These are phyloP conservation scores for Exophiala lecanii-corni DNA, from an alignment of 2,329 filamentous ascomycete species.

Conservation along the genomic window DNA sequence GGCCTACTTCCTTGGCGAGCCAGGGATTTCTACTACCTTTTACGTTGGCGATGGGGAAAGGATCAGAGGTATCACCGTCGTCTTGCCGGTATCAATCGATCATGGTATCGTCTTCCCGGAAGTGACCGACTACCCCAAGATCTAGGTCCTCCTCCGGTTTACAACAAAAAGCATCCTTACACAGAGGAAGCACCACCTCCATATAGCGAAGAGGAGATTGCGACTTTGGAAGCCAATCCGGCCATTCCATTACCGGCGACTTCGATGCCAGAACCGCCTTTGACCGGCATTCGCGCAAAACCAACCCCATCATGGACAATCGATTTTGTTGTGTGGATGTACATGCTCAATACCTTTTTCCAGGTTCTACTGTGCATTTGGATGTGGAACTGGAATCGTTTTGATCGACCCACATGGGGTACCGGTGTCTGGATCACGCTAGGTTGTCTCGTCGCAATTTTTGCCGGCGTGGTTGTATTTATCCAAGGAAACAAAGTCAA, in stretches of 20 bases:
- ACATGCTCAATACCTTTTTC: slow-evolving; percentile 72
- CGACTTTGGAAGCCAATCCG: slow-evolving; percentile 45
- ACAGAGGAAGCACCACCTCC: slow-evolving; percentile 19
- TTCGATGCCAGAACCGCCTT: slow-evolving; percentile 61
- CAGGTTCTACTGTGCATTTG: slow-evolving; percentile 69
- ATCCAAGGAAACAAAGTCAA: slow-evolving; percentile 69
- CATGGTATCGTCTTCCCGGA: slow-evolving; percentile 70
- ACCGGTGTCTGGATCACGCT: slow-evolving; percentile 74
- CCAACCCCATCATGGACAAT: slow-evolving; percentile 69
- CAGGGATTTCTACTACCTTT: slow-evolving; percentile 69
- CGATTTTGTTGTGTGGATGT: slow-evolving; percentile 73
- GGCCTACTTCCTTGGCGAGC: slow-evolving; percentile 81
- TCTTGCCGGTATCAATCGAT: slow-evolving; percentile 68
- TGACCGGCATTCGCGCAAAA: slow-evolving; percentile 67
- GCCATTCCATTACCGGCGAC: slow-evolving; percentile 59
- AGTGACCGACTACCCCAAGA: slow-evolving; percentile 53
- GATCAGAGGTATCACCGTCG: slow-evolving; percentile 57
- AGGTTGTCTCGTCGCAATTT: slow-evolving; percentile 63
- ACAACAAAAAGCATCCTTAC: slow-evolving; percentile 19
- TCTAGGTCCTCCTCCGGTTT: slow-evolving; percentile 25
- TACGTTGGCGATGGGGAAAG: slow-evolving; percentile 57
- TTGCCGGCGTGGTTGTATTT: slow-evolving; percentile 66
- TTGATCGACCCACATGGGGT: slow-evolving; percentile 70
- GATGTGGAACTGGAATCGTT: slow-evolving; percentile 78
- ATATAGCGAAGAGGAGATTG: slow-evolving; percentile 46